Evolutionary conservation across 495 filamentous ascomycete species (phyloP).

Genomic region (Trichocladium uniseriatum): DNA sequence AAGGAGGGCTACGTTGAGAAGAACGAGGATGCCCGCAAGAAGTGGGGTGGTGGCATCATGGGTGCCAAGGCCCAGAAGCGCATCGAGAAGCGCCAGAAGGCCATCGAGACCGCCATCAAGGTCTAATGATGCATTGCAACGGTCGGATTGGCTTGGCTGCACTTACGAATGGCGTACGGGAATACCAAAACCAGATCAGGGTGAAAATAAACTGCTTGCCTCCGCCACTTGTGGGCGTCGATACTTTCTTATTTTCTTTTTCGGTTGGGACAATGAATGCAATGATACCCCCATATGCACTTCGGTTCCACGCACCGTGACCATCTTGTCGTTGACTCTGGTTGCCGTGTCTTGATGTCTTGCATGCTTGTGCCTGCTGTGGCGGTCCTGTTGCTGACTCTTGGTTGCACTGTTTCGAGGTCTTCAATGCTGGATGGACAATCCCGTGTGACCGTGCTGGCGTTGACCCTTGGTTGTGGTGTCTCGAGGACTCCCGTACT

Average conservation of each 20-base stretch:
- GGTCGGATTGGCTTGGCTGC: conserved; percentile 20
- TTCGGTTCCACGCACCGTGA: conserved; percentile 2
- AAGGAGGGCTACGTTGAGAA: conserved; percentile 98
- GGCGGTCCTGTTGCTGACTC: too few relatives aligned
- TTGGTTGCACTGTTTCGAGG: too few relatives aligned
- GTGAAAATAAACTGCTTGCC: conserved; percentile 29
- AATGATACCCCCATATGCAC: conserved; percentile 12
- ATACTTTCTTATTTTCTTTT: conserved; percentile 14
- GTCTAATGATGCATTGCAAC: conserved; percentile 50
- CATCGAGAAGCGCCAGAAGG: conserved; percentile 94
- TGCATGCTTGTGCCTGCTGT: too few relatives aligned
- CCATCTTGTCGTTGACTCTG: not conserved
- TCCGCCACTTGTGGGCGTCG: conserved; percentile 19
- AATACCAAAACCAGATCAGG: conserved; percentile 33
- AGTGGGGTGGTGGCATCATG: conserved; percentile 99
- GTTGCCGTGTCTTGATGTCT: too few relatives aligned
- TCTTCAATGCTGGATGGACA: too few relatives aligned
- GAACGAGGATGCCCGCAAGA: conserved; percentile 82
- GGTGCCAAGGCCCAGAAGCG: conserved; percentile 90
- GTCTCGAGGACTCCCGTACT: too few relatives aligned
- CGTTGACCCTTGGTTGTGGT: too few relatives aligned
- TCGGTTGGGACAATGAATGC: conserved; percentile 11
- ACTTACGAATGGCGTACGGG: conserved; percentile 32
- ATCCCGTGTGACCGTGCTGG: too few relatives aligned
- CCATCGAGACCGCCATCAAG: conserved; percentile 85